These are phyloP conservation scores for Spathaspora boniae DNA, from an alignment of 805 yeast genomes.

Conservation along the genomic window DNA sequence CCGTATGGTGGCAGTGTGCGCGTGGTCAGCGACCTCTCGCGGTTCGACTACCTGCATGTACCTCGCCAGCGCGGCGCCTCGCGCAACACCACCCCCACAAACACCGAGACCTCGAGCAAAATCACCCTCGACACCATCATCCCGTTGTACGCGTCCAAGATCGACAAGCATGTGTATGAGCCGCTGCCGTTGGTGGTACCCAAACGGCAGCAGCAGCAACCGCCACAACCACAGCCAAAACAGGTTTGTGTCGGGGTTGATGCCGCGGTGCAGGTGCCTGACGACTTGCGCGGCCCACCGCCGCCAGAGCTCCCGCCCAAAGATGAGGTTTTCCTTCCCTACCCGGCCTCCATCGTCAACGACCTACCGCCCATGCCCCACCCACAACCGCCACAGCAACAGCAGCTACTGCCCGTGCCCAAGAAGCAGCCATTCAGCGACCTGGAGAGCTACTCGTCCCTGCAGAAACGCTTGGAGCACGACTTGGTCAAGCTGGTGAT, in stretches of 20 bases:
- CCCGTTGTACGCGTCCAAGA: slow-evolving; percentile 9
- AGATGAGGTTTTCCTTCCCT: slow-evolving; percentile 3
- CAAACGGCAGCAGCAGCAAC: background rate
- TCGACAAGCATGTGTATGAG: slow-evolving; percentile 3
- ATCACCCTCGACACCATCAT: slow-evolving; percentile 14
- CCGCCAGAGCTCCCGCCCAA: slow-evolving; percentile 9
- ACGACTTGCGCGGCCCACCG: background rate
- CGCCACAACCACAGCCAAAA: slow-evolving; percentile 4
- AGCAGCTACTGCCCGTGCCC: background rate
- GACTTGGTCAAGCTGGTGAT: slow-evolving; percentile 28
- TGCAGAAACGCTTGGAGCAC: slow-evolving; percentile 22
- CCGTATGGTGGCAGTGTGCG: slow-evolving; percentile 21
- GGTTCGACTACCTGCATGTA: slow-evolving; percentile 27
- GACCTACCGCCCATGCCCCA: slow-evolving; percentile 24
- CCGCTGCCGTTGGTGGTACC: slow-evolving; percentile 2
- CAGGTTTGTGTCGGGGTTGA: background rate
- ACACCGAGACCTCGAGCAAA: slow-evolving; percentile 12
- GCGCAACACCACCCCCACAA: slow-evolving; percentile 30
- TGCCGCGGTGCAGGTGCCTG: slow-evolving; percentile 6
- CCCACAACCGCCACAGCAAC: slow-evolving; percentile 17
- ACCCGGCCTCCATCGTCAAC: slow-evolving; percentile 8
- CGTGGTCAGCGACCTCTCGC: slow-evolving; percentile 29
- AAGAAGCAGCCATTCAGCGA: slow-evolving; percentile 10
- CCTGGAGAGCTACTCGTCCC: slow-evolving; percentile 18
- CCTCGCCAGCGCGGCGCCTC: slow-evolving; percentile 29